Base-by-base conservation (phyloP, 306 rosid species). In the Styphnolobium japonicum region DNA sequence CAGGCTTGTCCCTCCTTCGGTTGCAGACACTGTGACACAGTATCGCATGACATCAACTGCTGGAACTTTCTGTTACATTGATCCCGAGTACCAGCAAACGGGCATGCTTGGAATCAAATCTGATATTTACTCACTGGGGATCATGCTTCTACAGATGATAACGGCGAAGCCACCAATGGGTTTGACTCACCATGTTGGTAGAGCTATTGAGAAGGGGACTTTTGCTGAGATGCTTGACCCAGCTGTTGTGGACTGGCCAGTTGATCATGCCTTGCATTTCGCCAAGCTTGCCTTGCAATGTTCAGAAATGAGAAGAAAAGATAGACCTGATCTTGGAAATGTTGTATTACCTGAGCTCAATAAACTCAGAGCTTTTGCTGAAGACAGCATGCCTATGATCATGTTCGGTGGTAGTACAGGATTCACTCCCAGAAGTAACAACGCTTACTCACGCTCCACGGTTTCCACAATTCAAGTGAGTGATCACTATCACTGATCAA, bases 41-140 rank as follows among this genome's bases (percentile, higher is more conserved):
- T 94, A 92, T 52, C 87, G 86, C 39, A 88, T 90, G 97, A 92
- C 98, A 31, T 80, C 98, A 75, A 87, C 97, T 5, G 98, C 98
- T 0, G 98, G 98, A 74, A 94, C 98, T 6, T 94, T 94, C 81
- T 94, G 96, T 55, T 94, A 94, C 81, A 92, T 94, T 29, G 97
- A 94, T 49, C 98, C 98, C 0, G 98, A 94, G 87, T 92, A 92
- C 67, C 98, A 94, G 63, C 94, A 92, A 74, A 94, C 97, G 0
- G 98, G 97, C 29, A 82, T 88, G 94, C 90, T 91, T 0, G 98
- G 97, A 69, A 84, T 82, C 60, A 89, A 92, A 81, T 94, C 98
- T 21, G 97, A 92, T 61, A 8, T 94, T 46, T 92, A 91, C 83
- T 94, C 98, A 33, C 73, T 94, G 0, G 97, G 98, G 10, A 88